These are phyloP conservation scores for Scheffersomyces segobiensis DNA, from an alignment of 1,139 yeast genomes.

Conservation along the genomic window DNA sequence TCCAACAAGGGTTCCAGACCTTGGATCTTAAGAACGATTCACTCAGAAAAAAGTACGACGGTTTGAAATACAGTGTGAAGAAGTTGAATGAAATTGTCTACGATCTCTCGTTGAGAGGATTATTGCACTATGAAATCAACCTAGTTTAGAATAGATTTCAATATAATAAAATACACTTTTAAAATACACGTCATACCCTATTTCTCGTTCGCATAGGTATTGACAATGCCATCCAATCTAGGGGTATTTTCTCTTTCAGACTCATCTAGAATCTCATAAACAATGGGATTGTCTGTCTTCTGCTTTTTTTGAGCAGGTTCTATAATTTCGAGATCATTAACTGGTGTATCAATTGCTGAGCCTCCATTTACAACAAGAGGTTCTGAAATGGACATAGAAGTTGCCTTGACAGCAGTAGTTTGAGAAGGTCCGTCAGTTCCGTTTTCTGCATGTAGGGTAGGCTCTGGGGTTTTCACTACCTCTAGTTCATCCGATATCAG, in stretches of 20 bases:
- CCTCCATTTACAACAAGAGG: background rate
- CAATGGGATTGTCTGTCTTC: background rate
- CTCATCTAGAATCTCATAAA: background rate
- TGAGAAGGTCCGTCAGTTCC: background rate
- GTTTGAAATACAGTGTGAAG: constrained; percentile 31
- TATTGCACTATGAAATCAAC: background rate
- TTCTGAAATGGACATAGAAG: background rate
- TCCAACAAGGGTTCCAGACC: constrained; percentile 29
- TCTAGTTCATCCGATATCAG: background rate
- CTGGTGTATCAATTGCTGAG: background rate
- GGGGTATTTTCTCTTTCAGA: background rate
- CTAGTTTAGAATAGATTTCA: background rate
- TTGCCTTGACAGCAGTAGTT: background rate
- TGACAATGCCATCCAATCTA: background rate
- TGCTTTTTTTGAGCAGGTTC: background rate
- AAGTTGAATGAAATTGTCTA: constrained; percentile 30
- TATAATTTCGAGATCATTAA: background rate
- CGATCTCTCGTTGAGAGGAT: background rate
- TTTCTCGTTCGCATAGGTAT: background rate
- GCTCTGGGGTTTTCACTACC: background rate
- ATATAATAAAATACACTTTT: no score
- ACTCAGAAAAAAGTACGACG: constrained; percentile 30
- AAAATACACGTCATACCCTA: background rate
- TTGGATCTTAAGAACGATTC: constrained; percentile 33
- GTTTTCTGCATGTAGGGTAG: background rate